A percentile compares a stretch with the other conserved stretches of the same genome.
phyloP scores from a whole-genome alignment of 2,329 filamentous ascomycete species.

The Colletotrichum paranaense region DNA sequence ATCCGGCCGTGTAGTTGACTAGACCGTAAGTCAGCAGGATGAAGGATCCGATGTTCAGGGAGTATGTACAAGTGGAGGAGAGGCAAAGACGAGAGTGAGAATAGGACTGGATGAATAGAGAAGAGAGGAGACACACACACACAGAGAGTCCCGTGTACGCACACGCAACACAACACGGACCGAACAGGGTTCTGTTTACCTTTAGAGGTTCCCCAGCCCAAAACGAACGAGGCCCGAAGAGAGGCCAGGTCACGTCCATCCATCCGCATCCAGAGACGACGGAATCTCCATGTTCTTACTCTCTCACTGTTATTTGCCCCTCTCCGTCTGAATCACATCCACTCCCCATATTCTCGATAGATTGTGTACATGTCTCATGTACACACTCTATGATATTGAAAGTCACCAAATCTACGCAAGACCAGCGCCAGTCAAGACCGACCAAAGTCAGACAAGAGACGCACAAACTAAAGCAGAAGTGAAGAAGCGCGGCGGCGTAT shows the following conservation, averaged over 20 bases:
- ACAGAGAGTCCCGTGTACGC: neutral
- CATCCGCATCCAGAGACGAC: constrained; percentile 1
- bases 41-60: constrained; percentile 14
- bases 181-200: constrained; percentile 8
- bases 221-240: constrained; percentile 12
- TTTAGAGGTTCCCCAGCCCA: neutral
- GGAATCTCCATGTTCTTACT: neutral
- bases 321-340: neutral
- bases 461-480: constrained; percentile 5
- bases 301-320: neutral
- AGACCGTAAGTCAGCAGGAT: neutral
- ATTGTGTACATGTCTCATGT: neutral
- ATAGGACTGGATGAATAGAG: neutral
- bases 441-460: neutral
- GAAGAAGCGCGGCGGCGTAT: neutral
- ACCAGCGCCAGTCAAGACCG: constrained; percentile 3
- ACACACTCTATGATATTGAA: neutral
- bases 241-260: constrained; percentile 16
- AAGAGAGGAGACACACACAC: neutral
- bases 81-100: neutral
- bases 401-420: neutral
- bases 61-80: constrained; percentile 14
- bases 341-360: neutral
- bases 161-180: constrained; percentile 19
- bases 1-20: neutral